A percentile compares a stretch with the other conserved stretches of the same genome.
Evolutionary conservation across 208 protist species (phyloP).

Genomic region (Trichomonas gallinae): DNA sequence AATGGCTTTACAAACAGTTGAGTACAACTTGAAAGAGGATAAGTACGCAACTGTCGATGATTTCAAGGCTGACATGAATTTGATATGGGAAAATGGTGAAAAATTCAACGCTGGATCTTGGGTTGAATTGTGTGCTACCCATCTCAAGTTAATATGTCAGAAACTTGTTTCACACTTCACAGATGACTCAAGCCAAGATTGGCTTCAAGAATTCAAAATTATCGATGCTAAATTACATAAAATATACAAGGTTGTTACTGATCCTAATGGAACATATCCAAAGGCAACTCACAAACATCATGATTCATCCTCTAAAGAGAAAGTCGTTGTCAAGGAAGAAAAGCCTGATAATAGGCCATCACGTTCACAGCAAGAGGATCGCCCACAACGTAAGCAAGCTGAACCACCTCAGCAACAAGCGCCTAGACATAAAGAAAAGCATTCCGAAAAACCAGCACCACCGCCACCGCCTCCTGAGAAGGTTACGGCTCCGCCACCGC

Average conservation of each 20-base stretch:
- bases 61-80: neutral
- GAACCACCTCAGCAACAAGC: neutral
- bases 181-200: neutral
- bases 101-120: neutral
- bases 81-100: neutral
- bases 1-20: neutral
- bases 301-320: neutral
- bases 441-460: neutral
- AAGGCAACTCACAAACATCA: neutral
- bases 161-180: neutral
- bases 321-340: neutral
- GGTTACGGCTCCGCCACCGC: no score
- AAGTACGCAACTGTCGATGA: neutral
- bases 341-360: neutral
- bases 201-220: neutral
- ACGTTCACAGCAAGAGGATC: neutral
- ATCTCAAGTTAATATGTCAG: neutral
- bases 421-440: neutral
- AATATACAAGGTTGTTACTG: neutral
- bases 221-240: neutral
- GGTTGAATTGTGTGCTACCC: neutral
- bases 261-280: neutral
- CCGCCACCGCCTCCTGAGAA: neutral
- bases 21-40: neutral
- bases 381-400: no score